A percentile compares a stretch with the other conserved stretches of the same genome.
Evolutionary conservation across 1,284 basidiomycete species (phyloP).

Genomic region (Pholiota adiposa): DNA sequence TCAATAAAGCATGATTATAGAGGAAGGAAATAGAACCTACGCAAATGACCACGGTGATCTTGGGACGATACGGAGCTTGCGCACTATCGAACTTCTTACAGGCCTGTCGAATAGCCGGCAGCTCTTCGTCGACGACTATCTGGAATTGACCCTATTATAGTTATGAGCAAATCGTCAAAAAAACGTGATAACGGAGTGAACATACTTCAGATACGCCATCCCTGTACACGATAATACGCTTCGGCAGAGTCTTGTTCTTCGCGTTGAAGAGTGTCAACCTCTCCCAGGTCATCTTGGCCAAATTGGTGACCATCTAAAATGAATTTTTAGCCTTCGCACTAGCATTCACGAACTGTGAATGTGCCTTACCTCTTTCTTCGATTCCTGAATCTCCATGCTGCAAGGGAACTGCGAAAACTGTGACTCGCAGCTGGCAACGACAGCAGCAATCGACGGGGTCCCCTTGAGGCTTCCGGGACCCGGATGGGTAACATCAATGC

Average conservation of each 20-base stretch:
- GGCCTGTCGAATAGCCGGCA: constrained; percentile 64
- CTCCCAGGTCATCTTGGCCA: constrained; percentile 71
- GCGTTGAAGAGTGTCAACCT: constrained; percentile 58
- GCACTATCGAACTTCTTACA: constrained; percentile 56
- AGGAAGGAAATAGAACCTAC: constrained; percentile 26
- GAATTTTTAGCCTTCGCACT: not conserved
- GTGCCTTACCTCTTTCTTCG: constrained; percentile 67
- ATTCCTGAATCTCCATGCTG: constrained; percentile 72
- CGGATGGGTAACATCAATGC: constrained; percentile 85
- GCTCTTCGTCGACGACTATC: constrained; percentile 67
- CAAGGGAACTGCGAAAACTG: constrained; percentile 73
- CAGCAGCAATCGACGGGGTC: constrained; percentile 79
- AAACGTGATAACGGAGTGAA: not conserved
- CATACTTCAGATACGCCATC: constrained; percentile 78
- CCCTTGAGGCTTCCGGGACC: constrained; percentile 66
- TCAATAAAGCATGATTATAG: not conserved
- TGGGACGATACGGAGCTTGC: constrained; percentile 58
- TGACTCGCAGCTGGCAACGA: constrained; percentile 72
- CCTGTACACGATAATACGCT: constrained; percentile 73
- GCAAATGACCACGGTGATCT: constrained; percentile 78
- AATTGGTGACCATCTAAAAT: constrained; percentile 76
- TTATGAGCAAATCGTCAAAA: not conserved
- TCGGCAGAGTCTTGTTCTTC: constrained; percentile 54
- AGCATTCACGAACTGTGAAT: not conserved
- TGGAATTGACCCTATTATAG: constrained; percentile 68